Evolutionary conservation across 2,329 filamentous ascomycete species (phyloP).

Genomic region (Fusarium sp.): DNA sequence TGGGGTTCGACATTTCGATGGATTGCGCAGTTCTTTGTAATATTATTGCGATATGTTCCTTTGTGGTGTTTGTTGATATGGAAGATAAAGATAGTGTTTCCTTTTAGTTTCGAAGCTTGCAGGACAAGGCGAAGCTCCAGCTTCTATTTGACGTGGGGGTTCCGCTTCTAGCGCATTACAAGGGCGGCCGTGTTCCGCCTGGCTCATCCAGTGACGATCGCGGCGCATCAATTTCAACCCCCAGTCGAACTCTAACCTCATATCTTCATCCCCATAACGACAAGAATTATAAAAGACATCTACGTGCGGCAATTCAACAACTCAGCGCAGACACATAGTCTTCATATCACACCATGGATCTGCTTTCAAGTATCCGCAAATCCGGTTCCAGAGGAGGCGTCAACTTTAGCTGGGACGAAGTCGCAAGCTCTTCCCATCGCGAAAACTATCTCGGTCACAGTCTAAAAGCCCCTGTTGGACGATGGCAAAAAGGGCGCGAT

Average conservation of each 20-base stretch:
- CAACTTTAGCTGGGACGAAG: slow-evolving; percentile 97
- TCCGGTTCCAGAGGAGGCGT: slow-evolving; percentile 89
- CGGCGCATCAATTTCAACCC: slow-evolving; percentile 17
- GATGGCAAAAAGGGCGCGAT: slow-evolving; percentile 85
- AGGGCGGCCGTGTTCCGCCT: slow-evolving; percentile 28
- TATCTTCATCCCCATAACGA: background rate
- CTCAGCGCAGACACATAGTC: background rate
- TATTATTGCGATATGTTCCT: background rate
- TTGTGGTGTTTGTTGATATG: background rate
- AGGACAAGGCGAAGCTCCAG: slow-evolving; percentile 18
- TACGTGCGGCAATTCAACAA: background rate
- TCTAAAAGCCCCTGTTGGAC: slow-evolving; percentile 89
- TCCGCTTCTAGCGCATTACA: slow-evolving; percentile 23
- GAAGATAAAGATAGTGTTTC: slow-evolving; percentile 10
- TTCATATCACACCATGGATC: slow-evolving; percentile 74
- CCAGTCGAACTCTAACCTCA: slow-evolving; percentile 2
- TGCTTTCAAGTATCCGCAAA: slow-evolving; percentile 92
- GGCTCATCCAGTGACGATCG: slow-evolving; percentile 14
- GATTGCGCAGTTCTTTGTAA: background rate
- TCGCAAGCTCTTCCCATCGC: slow-evolving; percentile 85
- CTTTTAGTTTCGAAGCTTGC: background rate
- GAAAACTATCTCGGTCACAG: slow-evolving; percentile 93
- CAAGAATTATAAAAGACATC: background rate
- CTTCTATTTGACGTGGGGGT: slow-evolving; percentile 32
- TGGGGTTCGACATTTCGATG: slow-evolving; percentile 55